Evolutionary conservation across 352 stramenopile species (phyloP), one percentile per base, ranked within the genome.

Genomic region (Pythium apleroticum): DNA sequence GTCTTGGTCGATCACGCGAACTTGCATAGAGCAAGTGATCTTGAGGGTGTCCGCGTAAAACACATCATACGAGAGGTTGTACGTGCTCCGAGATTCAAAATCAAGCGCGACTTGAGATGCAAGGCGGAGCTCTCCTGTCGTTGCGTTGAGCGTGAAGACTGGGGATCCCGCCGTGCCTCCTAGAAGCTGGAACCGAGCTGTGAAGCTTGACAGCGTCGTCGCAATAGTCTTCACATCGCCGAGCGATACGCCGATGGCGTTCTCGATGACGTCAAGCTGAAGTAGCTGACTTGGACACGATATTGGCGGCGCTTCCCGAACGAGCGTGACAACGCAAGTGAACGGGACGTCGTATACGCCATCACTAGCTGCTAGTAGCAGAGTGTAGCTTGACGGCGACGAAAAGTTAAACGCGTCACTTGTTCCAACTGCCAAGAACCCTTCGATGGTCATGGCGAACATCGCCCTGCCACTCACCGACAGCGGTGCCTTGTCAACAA

Each of bases 1-100:
- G 56, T 86, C 71, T 39, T 85, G 66, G 52, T 89, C 68, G 22
- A 85, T 48, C 24, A 89, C 66, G 3, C 65, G 58, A 25, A 89
- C 58, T 17, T 59, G 41, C 10, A 79, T 48, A 15, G 64, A 54
- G 22, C 80, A 89, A 3, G 72, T 68, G 30, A 89, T 79, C 31
- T 76, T 80, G 15, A 72, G 27, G 14, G 48, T 37, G 19, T 57
- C 25, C 2, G 68, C 69, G 65, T 84, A 84, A 52, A 68, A 76
- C 2, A 69, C 60, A 39, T 74, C 75, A 61, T 82, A 71, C 6
- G 52, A 68, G 11, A 88, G 31, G 15, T 14, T 59, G 50, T 83
- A 86, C 9, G 4, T 48, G 15, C 58, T 57, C 15, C 71, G 54
- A 0, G 28, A 50, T 48, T 88, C 79, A 50, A 73, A 88, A 57